These are phyloP conservation scores for Spinellus fusiger DNA, from an alignment of 192 early-diverging fungal genomes.

Conservation along the genomic window DNA sequence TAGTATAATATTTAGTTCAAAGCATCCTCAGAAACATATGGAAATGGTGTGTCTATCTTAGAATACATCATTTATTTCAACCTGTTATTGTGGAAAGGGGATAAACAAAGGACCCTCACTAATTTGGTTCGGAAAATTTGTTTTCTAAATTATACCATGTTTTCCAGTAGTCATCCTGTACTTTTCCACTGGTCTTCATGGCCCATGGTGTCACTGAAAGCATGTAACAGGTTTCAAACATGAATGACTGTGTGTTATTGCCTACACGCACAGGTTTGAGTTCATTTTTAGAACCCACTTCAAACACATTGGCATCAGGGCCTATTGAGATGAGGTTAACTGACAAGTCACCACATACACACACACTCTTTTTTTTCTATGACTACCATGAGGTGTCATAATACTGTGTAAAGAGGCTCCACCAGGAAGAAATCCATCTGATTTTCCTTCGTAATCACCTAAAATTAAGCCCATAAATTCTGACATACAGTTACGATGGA, in stretches of 20 bases:
- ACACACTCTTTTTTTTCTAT: neutral
- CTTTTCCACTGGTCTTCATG: constrained; percentile 57
- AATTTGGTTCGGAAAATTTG: constrained; percentile 16
- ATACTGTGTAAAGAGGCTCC: constrained; percentile 78
- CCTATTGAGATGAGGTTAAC: constrained; percentile 20
- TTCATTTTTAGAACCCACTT: constrained; percentile 63
- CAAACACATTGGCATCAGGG: constrained; percentile 77
- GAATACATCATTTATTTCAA: no score
- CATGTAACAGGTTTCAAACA: constrained; percentile 89
- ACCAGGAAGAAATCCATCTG: constrained; percentile 85
- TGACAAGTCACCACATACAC: neutral
- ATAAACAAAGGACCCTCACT: no score
- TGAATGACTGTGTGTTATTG: constrained; percentile 85
- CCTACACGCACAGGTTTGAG: constrained; percentile 73
- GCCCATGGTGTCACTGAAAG: constrained; percentile 82
- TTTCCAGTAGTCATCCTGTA: constrained; percentile 82
- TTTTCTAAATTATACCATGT: constrained; percentile 55
- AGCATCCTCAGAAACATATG: no score
- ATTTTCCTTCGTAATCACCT: constrained; percentile 92
- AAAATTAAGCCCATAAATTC: constrained; percentile 97
- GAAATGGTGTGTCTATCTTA: no score
- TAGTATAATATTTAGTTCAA: no score
- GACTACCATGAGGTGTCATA: constrained; percentile 82
- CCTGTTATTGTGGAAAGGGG: no score
- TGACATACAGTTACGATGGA: constrained; percentile 96